phyloP scores from a whole-genome alignment of 2,329 filamentous ascomycete species.

The Calonectria pauciramosa region DNA sequence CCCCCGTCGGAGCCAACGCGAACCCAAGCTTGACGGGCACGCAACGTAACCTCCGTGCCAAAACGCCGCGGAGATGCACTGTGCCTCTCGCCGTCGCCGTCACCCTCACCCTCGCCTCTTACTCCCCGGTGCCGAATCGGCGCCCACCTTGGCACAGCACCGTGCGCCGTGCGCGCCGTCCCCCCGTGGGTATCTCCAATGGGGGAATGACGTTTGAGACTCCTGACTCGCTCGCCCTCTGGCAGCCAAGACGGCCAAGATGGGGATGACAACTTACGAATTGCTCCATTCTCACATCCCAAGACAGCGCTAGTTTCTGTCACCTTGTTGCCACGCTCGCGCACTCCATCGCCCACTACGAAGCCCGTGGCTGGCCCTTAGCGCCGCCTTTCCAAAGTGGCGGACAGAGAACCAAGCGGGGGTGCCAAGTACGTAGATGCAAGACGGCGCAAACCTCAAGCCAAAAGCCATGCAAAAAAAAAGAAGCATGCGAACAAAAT shows the following conservation, averaged over 20 bases:
- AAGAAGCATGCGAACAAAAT: not conserved
- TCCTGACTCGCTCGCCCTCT: not conserved
- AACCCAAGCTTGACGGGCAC: not conserved
- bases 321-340: not conserved
- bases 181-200: not conserved
- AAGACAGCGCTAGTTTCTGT: not conserved
- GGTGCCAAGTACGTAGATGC: too few species aligned
- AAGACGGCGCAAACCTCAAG: not conserved
- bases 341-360: not conserved
- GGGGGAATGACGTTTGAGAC: not conserved
- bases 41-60: slow-evolving; percentile 18
- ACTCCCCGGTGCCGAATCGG: slow-evolving; percentile 22
- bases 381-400: not conserved
- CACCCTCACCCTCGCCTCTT: not conserved
- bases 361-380: not conserved
- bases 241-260: not conserved
- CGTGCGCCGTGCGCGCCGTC: not conserved
- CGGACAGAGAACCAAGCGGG: not conserved
- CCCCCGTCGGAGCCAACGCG: not conserved
- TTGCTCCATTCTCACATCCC: not conserved
- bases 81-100: slow-evolving; percentile 4
- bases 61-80: not conserved
- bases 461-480: not conserved
- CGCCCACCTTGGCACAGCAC: not conserved
- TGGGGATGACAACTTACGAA: not conserved